Percentiles rank a stretch among this genome's conserved stretches.
Evolutionary conservation across 306 rosid species (phyloP).

Genomic region (Datisca glomerata): DNA sequence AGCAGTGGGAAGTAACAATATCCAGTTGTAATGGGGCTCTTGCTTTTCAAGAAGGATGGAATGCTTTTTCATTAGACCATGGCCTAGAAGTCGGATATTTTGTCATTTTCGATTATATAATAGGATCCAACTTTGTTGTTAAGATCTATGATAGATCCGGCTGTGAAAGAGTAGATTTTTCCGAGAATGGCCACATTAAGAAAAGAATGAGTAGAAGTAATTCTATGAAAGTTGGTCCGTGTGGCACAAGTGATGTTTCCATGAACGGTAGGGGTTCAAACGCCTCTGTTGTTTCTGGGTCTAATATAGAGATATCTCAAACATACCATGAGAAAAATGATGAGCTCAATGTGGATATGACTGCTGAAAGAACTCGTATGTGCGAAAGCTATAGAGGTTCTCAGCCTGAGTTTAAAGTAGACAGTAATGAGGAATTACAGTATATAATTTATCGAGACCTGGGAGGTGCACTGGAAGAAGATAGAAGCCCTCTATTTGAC

Average conservation of each 20-base stretch:
- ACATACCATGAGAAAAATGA: not conserved
- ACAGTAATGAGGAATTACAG: slow-evolving; percentile 25
- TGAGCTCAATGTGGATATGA: slow-evolving; percentile 1
- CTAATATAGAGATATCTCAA: slow-evolving; percentile 9
- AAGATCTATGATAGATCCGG: slow-evolving; percentile 31
- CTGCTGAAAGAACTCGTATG: slow-evolving; percentile 8
- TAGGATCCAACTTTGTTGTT: slow-evolving; percentile 33
- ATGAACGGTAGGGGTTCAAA: slow-evolving; percentile 8
- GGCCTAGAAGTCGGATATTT: slow-evolving; percentile 39
- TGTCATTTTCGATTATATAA: slow-evolving; percentile 30
- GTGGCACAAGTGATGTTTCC: slow-evolving; percentile 4
- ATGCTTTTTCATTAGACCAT: slow-evolving; percentile 31
- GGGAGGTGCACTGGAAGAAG: slow-evolving; percentile 18
- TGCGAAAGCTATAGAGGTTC: slow-evolving; percentile 4
- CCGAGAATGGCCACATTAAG: slow-evolving; percentile 10
- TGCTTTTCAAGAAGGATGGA: slow-evolving; percentile 57
- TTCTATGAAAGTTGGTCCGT: slow-evolving; percentile 5
- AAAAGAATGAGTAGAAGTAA: slow-evolving; percentile 14
- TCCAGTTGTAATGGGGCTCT: slow-evolving; percentile 26
- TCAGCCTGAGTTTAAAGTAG: slow-evolving; percentile 4
- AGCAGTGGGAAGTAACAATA: slow-evolving; percentile 29
- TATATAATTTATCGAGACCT: slow-evolving; percentile 16
- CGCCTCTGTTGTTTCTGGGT: slow-evolving; percentile 9
- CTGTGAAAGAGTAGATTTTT: slow-evolving; percentile 37
- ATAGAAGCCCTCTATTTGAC: slow-evolving; percentile 16